These are phyloP conservation scores for Microdochium paspali DNA, from an alignment of 2,329 filamentous ascomycete species.

Conservation along the genomic window DNA sequence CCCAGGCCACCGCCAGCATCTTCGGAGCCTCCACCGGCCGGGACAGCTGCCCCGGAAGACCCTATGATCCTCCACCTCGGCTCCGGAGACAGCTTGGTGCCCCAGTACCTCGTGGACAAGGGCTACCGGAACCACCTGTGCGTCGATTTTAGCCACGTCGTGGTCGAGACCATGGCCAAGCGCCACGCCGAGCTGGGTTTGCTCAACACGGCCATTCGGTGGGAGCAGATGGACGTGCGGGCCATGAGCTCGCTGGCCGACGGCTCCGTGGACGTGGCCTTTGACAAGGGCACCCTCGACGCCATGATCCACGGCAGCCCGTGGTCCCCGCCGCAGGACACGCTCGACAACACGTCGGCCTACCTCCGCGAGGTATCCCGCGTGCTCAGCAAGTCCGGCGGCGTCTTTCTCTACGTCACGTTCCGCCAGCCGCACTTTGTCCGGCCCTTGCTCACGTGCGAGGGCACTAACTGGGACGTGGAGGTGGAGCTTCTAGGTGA, in stretches of 20 bases:
- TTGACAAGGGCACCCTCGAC: slow-evolving; percentile 48
- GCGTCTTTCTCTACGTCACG: slow-evolving; percentile 41
- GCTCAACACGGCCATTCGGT: slow-evolving; percentile 27
- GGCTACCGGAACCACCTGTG: slow-evolving; percentile 45
- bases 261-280: slow-evolving; percentile 40
- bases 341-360: slow-evolving; percentile 32
- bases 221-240: slow-evolving; percentile 41
- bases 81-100: slow-evolving; percentile 48
- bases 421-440: slow-evolving; percentile 47
- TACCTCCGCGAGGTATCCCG: slow-evolving; percentile 42
- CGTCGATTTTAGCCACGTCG: slow-evolving; percentile 45
- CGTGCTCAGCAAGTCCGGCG: slow-evolving; percentile 33
- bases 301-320: slow-evolving; percentile 45
- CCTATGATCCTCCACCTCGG: slow-evolving; percentile 45
- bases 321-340: slow-evolving; percentile 40
- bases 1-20: slow-evolving; percentile 9
- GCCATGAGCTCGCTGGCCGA: slow-evolving; percentile 30
- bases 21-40: slow-evolving; percentile 9
- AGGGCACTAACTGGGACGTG: slow-evolving; percentile 30
- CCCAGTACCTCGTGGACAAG: slow-evolving; percentile 31
- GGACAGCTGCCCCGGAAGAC: slow-evolving; percentile 3
- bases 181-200: slow-evolving; percentile 23
- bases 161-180: slow-evolving; percentile 40
- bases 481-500: slow-evolving; percentile 30
- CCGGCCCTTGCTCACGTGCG: slow-evolving; percentile 31